Evolutionary conservation across 2,329 filamentous ascomycete species (phyloP).

Genomic region (Aspergillus ruber): DNA sequence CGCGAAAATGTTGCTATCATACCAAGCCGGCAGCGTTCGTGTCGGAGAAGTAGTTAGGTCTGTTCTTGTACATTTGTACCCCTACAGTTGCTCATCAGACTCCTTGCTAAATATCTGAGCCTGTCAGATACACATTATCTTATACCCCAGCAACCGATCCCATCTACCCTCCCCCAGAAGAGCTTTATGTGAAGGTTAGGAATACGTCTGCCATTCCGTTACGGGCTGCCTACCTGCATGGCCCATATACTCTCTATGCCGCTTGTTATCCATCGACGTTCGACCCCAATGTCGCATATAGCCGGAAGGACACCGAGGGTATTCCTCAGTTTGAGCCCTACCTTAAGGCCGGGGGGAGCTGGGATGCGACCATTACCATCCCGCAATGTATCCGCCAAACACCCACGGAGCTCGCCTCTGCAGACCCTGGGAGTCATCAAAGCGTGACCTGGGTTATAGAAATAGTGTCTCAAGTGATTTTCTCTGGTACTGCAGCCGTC

Average conservation of each 20-base stretch:
- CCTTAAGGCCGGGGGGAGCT: constrained; percentile 86
- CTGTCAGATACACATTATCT: constrained; percentile 65
- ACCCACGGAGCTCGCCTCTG: constrained; percentile 26
- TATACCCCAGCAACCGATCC: constrained; percentile 86
- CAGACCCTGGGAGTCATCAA: constrained; percentile 34
- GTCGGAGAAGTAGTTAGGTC: constrained; percentile 91
- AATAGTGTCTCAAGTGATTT: constrained; percentile 85
- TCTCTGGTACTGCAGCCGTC: constrained; percentile 81
- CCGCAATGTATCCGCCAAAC: constrained; percentile 69
- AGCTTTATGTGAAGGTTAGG: constrained; percentile 78
- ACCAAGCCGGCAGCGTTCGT: constrained; percentile 86
- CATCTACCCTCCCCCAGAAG: constrained; percentile 76
- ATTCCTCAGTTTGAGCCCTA: constrained; percentile 91
- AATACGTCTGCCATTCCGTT: constrained; percentile 87
- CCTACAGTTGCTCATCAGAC: not conserved
- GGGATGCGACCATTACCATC: constrained; percentile 72
- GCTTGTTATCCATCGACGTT: constrained; percentile 79
- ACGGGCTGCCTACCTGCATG: constrained; percentile 91
- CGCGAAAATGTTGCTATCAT: constrained; percentile 71
- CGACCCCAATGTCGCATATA: constrained; percentile 72
- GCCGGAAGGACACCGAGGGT: constrained; percentile 63
- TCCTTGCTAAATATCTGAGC: constrained; percentile 3
- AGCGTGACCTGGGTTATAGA: constrained; percentile 84
- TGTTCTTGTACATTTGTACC: constrained; percentile 10
- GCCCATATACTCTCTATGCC: constrained; percentile 84